Base-by-base conservation (phyloP, 331 rosid genomes). In the Acacia pycnantha region DNA sequence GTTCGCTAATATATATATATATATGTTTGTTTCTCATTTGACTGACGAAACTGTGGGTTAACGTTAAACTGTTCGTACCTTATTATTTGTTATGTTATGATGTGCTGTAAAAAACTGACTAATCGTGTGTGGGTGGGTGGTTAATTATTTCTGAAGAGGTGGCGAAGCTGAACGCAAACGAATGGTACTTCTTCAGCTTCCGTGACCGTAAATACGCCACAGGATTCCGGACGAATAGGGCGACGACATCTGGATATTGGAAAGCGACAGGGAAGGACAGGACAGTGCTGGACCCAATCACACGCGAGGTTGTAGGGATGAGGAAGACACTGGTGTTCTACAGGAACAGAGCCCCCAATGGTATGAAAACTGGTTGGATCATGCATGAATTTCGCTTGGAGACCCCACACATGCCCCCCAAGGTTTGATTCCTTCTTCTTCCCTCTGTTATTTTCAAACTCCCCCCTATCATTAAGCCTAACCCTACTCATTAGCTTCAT, bases 141-240 rank as follows among this genome's bases (percentile, higher is more conserved):
- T 15, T 65, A 64, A 64, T 64, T 16, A 22, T 37, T 37, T 37
- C 58, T 68, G 7, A 1, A 91, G 98, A 94, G 84, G 91, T 92
- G 91, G 95, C 97, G 1, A 94, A 94, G 95, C 90, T 94, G 22
- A 94, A 94, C 66, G 92, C 91, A 10, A 88, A 11, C 0, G 98
- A 94, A 84, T 94, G 98, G 98, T 94, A 92, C 90, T 94, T 94
- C 90, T 94, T 94, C 88, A 94, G 97, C 88, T 94, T 92, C 76
- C 81, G 97, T 11, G 98, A 94, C 87, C 90, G 98, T 1, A 94
- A 94, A 81, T 94, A 94, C 27, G 92, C 98, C 5, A 94, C 98
- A 0, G 98, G 98, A 0, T 92, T 77, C 22, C 84, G 98, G 3
- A 92, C 97, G 24, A 93, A 93, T 14, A 77, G 98, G 1, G 98